Evolutionary conservation across 305 asterid genomes (phyloP), one percentile per base, ranked within the genome.

Genomic region (Fraxinus sp.): DNA sequence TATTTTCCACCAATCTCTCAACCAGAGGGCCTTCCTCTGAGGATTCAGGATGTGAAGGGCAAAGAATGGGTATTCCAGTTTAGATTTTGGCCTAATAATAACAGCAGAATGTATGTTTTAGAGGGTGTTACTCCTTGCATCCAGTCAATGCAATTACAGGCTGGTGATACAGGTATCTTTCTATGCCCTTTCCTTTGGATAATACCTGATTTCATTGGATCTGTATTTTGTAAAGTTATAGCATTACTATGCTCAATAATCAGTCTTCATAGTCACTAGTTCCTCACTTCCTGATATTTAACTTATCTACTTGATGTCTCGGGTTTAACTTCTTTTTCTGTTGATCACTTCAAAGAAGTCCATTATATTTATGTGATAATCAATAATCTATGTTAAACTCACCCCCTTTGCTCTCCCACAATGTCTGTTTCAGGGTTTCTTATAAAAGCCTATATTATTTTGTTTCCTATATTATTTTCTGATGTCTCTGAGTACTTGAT

Each of bases 41-140:
- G 95, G 89, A 96, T 96, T 91, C 99, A 96, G 84, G 98, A 96
- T 77, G 92, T 94, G 77, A 93, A 93, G 93, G 98, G 99, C 36
- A 96, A 94, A 89, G 99, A 96, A 87, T 96, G 99, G 99, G 90
- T 92, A 30, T 96, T 96, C 82, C 99, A 96, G 82, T 96, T 96
- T 87, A 90, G 98, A 77, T 96, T 96, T 87, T 94, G 99, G 99
- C 99, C 99, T 35, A 96, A 96, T 77, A 96, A 96, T 88, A 96
- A 96, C 87, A 94, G 98, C 92, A 86, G 99, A 84, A 94, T 96
- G 99, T 96, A 96, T 87, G 99, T 96, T 79, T 85, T 96, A 79
- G 99, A 94, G 90, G 99, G 99, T 77, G 99, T 93, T 76, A 96
- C 98, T 64, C 98, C 98, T 82, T 96, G 98, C 90, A 94, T 96